phyloP scores from a whole-genome alignment of 257 asterid genomes.

The Anisodus tanguticus region DNA sequence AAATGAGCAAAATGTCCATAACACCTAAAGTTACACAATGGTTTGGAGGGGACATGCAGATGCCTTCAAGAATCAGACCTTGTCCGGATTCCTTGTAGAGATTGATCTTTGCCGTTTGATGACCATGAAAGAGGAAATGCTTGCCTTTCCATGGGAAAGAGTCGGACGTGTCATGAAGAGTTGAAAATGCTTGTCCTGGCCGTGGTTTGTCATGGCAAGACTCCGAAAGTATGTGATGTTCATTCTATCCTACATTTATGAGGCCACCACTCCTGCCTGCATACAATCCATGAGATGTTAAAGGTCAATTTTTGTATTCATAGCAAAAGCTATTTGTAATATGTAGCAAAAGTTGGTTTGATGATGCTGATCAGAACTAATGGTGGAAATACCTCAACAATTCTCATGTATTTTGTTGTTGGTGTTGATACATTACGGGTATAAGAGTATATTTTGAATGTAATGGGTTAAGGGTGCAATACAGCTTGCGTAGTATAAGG shows the following conservation, averaged over 20 bases:
- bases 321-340: background rate
- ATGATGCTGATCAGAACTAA: background rate
- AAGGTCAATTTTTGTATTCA: slow-evolving; percentile 2
- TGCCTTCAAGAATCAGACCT: slow-evolving; percentile 89
- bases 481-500: background rate
- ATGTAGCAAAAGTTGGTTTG: background rate
- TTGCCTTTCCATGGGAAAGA: background rate
- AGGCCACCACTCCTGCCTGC: slow-evolving; percentile 13
- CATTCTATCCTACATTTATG: background rate
- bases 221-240: background rate
- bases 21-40: slow-evolving; percentile 60
- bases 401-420: slow-evolving; percentile 4
- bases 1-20: slow-evolving; percentile 75
- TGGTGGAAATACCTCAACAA: background rate
- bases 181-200: background rate
- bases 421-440: background rate
- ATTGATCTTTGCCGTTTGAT: background rate
- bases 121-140: background rate
- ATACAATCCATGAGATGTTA: background rate
- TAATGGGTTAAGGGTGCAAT: background rate
- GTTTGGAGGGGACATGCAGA: slow-evolving; percentile 63
- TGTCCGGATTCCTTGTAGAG: slow-evolving; percentile 79
- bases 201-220: background rate
- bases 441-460: background rate
- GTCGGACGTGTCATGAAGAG: background rate